Conservation (phyloP, 2,329 filamentous ascomycete species). For the Claviceps sp. region DNA sequence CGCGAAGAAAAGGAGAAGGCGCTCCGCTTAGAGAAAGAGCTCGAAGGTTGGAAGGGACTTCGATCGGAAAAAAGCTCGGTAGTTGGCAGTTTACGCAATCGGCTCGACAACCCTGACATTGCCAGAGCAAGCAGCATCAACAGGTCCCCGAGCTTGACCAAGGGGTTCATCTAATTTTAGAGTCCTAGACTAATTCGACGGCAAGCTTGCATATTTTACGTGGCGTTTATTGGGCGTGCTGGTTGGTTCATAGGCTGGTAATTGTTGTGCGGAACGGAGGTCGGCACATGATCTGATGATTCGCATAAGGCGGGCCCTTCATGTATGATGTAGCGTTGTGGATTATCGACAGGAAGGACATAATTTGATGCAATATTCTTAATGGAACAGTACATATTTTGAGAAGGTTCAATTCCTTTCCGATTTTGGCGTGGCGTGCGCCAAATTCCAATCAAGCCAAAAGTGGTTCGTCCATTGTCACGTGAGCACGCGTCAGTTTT, state of each 20-base stretch:
- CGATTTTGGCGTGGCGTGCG: no score
- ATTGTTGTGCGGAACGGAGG: not conserved
- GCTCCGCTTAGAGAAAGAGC: constrained; percentile 70
- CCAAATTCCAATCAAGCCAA: not conserved
- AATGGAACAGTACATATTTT: no score
- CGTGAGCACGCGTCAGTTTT: constrained; percentile 4
- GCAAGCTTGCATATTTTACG: not conserved
- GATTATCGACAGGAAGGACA: constrained; percentile 7
- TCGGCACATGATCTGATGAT: constrained; percentile 2
- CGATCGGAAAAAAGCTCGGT: constrained; percentile 45
- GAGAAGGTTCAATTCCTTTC: no score
- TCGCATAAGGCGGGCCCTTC: constrained; percentile 5
- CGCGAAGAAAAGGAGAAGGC: constrained; percentile 77
- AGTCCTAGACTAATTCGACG: not conserved
- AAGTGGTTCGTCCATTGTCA: not conserved
- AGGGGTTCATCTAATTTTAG: constrained; percentile 42
- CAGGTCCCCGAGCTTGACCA: constrained; percentile 55
- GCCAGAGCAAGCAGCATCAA: constrained; percentile 53
- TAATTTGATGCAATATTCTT: constrained; percentile 4
- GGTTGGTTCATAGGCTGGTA: not conserved
- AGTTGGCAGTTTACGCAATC: constrained; percentile 28
- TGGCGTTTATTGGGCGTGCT: constrained; percentile 1
- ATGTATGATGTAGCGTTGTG: constrained; percentile 7
- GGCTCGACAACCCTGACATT: constrained; percentile 33
- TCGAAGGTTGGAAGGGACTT: constrained; percentile 73